A percentile compares a stretch with the other conserved stretches of the same genome.
These are phyloP conservation scores for Larix kaempferi DNA, from an alignment of 75 land plant species.

Conservation along the genomic window DNA sequence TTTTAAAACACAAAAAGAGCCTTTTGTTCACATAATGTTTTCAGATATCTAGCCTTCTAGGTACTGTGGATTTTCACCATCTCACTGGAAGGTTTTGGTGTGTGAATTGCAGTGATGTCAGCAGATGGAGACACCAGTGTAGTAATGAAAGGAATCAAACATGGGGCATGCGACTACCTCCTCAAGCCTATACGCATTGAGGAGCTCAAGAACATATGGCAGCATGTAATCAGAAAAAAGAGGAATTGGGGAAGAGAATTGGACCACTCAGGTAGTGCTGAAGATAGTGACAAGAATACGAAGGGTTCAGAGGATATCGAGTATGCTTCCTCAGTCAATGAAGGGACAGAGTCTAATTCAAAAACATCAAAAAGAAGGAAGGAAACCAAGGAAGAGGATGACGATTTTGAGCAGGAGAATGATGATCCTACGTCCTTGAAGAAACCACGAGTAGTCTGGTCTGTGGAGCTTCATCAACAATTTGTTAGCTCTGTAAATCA, in stretches of 20 bases:
- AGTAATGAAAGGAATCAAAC: constrained; percentile 88
- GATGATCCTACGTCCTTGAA: constrained; percentile 73
- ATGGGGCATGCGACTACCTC: constrained; percentile 94
- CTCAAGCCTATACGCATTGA: constrained; percentile 85
- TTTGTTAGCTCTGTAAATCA: constrained; percentile 89
- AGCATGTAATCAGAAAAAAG: constrained; percentile 80
- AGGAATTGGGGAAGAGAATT: constrained; percentile 39
- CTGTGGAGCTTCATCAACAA: constrained; percentile 92
- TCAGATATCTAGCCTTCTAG: constrained; percentile 7
- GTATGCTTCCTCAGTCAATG: constrained; percentile 62
- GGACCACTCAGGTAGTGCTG: constrained; percentile 51
- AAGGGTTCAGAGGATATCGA: constrained; percentile 42
- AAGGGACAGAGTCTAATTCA: constrained; percentile 47
- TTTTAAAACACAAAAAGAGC: not conserved
- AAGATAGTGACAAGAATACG: constrained; percentile 39
- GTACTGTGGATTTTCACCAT: not conserved
- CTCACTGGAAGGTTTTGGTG: constrained; percentile 3
- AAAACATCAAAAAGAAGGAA: constrained; percentile 45
- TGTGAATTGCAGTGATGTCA: constrained; percentile 91
- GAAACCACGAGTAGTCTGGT: constrained; percentile 94
- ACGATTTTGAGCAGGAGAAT: constrained; percentile 64
- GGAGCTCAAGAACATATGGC: constrained; percentile 84
- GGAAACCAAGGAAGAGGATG: constrained; percentile 63
- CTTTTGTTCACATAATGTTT: not conserved
- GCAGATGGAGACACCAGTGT: constrained; percentile 72